Evolutionary conservation across 108 stramenopile genomes (phyloP), one percentile per base, ranked within the genome.

Genomic region (Parietichytrium sp.): DNA sequence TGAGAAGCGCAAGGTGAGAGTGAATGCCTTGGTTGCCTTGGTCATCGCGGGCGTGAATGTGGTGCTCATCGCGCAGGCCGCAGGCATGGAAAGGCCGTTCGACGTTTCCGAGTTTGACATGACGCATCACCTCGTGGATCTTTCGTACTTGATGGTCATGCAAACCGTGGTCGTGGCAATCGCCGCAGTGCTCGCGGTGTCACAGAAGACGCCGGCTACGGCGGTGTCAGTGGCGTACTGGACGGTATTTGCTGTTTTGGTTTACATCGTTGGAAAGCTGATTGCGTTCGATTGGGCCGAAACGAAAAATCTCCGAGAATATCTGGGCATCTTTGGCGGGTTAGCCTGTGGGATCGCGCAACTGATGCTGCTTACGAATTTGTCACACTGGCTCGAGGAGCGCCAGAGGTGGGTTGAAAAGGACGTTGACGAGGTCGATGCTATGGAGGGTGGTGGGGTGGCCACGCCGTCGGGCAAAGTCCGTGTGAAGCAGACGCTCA

Each of bases 201-300:
- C 45, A 6, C 38, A 42, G 10, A 33, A 33, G 6, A 25, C 10
- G 20, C 45, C 36, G 20, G 33, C 61, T 15, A 45, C 38, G 61
- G 25, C 29, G 1, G 61, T 42, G 29, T n/a, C 38, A 33, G 61
- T 72, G n/a, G 61, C 38, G 12, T 72, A 72, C 3, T 72, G 61
- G 61, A 27, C 20, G 13, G 36, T 42, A n/a, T 72, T 45, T 42
- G 36, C 61, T 31, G 61, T 42, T 13, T 42, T 72, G 38, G 61
- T 72, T 33, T 72, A 72, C 61, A 42, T 42, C 16, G 45, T 72
- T 72, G 61, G 61, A 16, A 72, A 72, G 42, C 3, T 72, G 16
- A 72, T 72, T 27, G 61, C 61, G 2, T 72, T 72, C 33, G 61
- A 72, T 42, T 72, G 61, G 61, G 36, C 61, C 13, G 42, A 33